phyloP scores from a whole-genome alignment of 2,329 filamentous ascomycete genomes.

The Colletotrichum somersetense region DNA sequence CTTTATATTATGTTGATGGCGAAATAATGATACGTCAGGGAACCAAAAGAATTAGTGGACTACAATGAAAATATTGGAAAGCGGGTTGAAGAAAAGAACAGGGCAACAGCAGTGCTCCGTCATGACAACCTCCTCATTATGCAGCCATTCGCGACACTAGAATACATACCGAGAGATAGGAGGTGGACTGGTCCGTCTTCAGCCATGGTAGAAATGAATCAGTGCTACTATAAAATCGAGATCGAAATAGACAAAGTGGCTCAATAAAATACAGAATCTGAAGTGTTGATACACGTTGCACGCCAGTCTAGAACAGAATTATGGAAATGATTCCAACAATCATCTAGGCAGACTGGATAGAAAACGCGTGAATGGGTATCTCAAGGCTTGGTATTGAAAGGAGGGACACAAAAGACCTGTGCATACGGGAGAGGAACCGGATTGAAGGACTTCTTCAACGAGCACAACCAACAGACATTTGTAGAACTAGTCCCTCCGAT shows the following conservation, averaged over 20 bases:
- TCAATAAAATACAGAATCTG: background rate
- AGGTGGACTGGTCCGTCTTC: conserved; percentile 34
- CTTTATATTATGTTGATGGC: background rate
- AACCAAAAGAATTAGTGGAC: no score
- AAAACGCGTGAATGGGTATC: background rate
- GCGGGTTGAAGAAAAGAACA: no score
- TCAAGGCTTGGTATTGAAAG: background rate
- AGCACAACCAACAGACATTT: conserved; percentile 5
- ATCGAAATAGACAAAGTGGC: background rate
- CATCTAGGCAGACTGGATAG: background rate
- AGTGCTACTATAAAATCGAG: no score
- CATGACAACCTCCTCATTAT: background rate
- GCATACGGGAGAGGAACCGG: background rate
- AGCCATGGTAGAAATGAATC: background rate
- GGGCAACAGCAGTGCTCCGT: background rate
- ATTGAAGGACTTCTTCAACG: conserved; percentile 7
- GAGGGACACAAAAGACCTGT: background rate
- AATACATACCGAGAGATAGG: conserved; percentile 33
- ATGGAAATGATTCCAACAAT: background rate
- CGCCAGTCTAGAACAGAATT: background rate
- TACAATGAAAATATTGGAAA: background rate
- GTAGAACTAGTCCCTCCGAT: background rate
- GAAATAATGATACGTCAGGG: no score
- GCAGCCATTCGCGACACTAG: background rate
- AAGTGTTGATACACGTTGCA: background rate